phyloP scores from a whole-genome alignment of 129 eudicot species.

The Tanacetum coccineum region DNA sequence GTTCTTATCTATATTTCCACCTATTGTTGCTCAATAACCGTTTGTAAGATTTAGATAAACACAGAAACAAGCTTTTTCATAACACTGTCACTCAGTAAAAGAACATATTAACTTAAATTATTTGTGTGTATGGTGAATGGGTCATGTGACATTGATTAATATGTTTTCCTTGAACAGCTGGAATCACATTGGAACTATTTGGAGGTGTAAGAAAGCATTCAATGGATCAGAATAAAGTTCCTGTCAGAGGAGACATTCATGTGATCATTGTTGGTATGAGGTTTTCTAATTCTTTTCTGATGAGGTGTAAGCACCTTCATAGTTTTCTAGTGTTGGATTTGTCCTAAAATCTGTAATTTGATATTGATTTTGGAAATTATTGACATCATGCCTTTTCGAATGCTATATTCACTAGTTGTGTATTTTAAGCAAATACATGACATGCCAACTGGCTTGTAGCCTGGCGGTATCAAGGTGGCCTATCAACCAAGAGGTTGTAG shows the following conservation, averaged over 20 bases:
- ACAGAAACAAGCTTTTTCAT: background rate
- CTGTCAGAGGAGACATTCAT: constrained; percentile 97
- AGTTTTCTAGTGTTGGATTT: constrained; percentile 3
- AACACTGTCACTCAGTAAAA: no score
- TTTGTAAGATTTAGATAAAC: background rate
- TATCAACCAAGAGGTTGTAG: background rate
- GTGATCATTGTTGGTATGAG: constrained; percentile 83
- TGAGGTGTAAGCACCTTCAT: background rate
- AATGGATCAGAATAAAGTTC: constrained; percentile 94
- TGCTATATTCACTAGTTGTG: no score
- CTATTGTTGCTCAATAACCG: background rate
- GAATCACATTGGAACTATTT: constrained; percentile 77
- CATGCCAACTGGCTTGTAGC: no score
- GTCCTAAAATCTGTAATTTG: constrained; percentile 11
- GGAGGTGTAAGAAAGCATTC: constrained; percentile 95
- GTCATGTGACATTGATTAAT: constrained; percentile 1
- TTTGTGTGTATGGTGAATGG: no score
- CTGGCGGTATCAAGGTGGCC: no score
- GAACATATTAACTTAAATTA: no score
- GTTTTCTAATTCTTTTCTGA: constrained; percentile 6
- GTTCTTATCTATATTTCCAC: constrained; percentile 3
- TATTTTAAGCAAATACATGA: no score
- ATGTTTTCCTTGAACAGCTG: constrained; percentile 40
- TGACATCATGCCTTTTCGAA: background rate
- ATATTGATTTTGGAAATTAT: background rate